A percentile compares a stretch with the other conserved stretches of the same genome.
Evolutionary conservation across 2,329 filamentous ascomycete genomes (phyloP).

Genomic region (Lasiodiplodia citricola): DNA sequence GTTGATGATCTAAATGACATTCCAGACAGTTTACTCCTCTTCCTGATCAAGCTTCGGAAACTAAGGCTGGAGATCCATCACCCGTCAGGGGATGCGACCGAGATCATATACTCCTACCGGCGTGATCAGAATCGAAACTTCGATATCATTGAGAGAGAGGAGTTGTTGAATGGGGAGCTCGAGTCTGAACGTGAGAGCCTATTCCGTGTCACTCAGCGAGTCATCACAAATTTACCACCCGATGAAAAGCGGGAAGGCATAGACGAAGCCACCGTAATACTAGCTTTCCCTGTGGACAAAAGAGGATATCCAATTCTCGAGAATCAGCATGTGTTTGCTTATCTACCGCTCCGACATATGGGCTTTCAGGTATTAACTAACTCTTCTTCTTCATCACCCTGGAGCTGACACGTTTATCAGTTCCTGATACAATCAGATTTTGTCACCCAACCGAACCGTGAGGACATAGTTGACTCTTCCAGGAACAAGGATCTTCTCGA

Average conservation of each 20-base stretch:
- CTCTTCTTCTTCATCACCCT: neutral
- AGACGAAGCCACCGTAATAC: constrained; percentile 43
- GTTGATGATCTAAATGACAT: neutral
- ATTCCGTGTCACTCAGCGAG: too few species aligned
- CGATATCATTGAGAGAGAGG: too few species aligned
- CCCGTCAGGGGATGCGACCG: neutral
- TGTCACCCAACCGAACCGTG: neutral
- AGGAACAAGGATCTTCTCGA: neutral
- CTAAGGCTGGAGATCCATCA: neutral
- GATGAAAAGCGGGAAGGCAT: neutral
- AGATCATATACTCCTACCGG: neutral
- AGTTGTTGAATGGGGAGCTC: too few species aligned
- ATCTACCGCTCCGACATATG: constrained; percentile 50
- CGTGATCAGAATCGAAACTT: too few species aligned
- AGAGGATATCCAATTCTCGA: constrained; percentile 42
- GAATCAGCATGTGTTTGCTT: constrained; percentile 53
- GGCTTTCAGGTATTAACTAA: constrained; percentile 48
- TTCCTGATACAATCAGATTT: neutral
- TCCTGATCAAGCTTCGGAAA: constrained; percentile 2
- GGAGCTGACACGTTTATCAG: neutral
- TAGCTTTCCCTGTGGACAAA: constrained; percentile 54
- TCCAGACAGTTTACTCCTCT: constrained; percentile 18
- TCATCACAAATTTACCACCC: too few species aligned
- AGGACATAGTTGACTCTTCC: neutral
- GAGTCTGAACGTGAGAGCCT: too few species aligned